Evolutionary conservation across 169 alveolate species (phyloP).

Genomic region (Eimeria sp.): DNA sequence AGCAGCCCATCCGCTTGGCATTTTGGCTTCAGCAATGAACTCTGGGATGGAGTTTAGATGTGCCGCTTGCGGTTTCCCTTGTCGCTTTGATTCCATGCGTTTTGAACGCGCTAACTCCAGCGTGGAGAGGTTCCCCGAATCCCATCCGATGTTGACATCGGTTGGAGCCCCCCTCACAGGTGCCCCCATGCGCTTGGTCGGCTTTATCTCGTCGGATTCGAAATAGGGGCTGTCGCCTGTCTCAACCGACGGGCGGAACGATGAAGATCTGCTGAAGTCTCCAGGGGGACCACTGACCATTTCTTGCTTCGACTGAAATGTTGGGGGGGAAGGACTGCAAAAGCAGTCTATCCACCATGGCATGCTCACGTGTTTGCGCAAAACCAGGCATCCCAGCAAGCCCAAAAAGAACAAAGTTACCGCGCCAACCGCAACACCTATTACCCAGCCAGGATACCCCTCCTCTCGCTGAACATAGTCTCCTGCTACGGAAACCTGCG

Average conservation of each 20-base stretch:
- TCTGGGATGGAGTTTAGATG: slow-evolving; percentile 56
- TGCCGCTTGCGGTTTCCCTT: neutral
- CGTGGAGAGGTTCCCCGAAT: slow-evolving; percentile 17
- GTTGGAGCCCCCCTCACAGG: slow-evolving; percentile 65
- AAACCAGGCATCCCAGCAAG: slow-evolving; percentile 68
- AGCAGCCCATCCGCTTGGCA: slow-evolving; percentile 42
- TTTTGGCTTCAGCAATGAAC: slow-evolving; percentile 69
- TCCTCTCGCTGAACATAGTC: slow-evolving; percentile 26
- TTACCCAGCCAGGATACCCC: slow-evolving; percentile 83
- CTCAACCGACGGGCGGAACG: slow-evolving; percentile 63
- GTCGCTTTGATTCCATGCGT: slow-evolving; percentile 64
- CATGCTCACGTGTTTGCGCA: slow-evolving; percentile 77
- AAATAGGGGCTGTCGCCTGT: slow-evolving; percentile 64
- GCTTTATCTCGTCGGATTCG: slow-evolving; percentile 71
- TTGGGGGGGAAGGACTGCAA: slow-evolving; percentile 76
- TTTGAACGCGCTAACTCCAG: slow-evolving; percentile 40
- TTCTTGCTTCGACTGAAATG: slow-evolving; percentile 55
- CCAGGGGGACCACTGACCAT: neutral
- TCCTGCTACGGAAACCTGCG: slow-evolving; percentile 33
- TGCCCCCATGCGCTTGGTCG: slow-evolving; percentile 57
- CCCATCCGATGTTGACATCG: slow-evolving; percentile 47
- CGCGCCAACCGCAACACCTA: slow-evolving; percentile 65
- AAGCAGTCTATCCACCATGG: slow-evolving; percentile 84
- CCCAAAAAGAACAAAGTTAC: slow-evolving; percentile 79
- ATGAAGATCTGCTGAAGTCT: slow-evolving; percentile 60